Base-by-base conservation (phyloP, 306 rosid species). In the Luffa acutangula region DNA sequence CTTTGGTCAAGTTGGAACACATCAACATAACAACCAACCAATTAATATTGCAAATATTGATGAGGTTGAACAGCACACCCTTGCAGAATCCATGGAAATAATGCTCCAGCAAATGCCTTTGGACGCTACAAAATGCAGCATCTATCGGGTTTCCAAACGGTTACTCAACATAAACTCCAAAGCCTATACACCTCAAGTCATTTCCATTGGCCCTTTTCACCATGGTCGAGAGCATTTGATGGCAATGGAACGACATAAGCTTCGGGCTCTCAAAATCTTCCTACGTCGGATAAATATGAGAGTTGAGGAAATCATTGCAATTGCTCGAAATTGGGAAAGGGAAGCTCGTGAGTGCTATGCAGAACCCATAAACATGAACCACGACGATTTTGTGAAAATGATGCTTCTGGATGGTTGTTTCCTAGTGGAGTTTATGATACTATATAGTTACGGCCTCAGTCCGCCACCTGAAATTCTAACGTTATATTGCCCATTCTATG, bases 191-290 rank as follows among this genome's bases (percentile, higher is more conserved):
- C 97, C 96, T 31, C 89, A 87, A 0, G 86, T 89, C 25, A 91
- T 87, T n/a, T 88, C 97, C 45, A 87, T 91, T 33, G 97, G 97
- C 0, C 94, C 97, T 2, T 89, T 80, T 83, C 86, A 88, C 87
- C 85, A 46, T 8, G 80, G 80, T 79, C 84, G 87, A 42, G 75
- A 89, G 3, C 83, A 84, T 0, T 78, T 89, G 53, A 79, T 76
- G 78, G 87, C 88, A 89, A 87, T 89, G 62, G 89, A 93, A 34
- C 92, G 88, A 72, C 92, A 85, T 72, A 91, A 93, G 57, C 87
- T 89, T 86, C 84, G 80, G 1, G 43, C 87, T 17, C 86, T 91
- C 7, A 34, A 85, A 2, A 78, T 90, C 42, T 88, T 89, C 17
- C 51, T 33, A 36, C 17, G 79, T 1, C 4, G 58, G 46, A 54